phyloP scores from a whole-genome alignment of 148 eudicot species.

The Fagopyrum esculentum region DNA sequence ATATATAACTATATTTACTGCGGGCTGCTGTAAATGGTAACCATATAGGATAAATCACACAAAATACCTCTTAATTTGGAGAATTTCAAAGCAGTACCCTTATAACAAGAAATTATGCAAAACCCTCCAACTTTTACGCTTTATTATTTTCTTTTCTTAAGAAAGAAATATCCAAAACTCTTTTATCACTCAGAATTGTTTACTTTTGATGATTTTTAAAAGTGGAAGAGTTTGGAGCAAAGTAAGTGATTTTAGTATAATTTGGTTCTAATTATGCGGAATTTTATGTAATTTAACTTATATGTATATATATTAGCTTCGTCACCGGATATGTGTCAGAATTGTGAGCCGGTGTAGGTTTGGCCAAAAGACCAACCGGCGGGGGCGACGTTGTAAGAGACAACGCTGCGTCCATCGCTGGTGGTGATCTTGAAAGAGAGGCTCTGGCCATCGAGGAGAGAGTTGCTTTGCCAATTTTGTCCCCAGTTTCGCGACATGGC shows the following conservation, averaged over 20 bases:
- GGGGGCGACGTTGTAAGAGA: conserved; percentile 53
- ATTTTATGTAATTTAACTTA: neutral
- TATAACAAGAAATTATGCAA: too few relatives aligned
- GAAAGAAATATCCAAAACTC: neutral
- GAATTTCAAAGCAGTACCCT: too few relatives aligned
- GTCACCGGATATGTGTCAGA: conserved; percentile 13
- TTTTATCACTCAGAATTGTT: neutral
- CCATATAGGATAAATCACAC: too few relatives aligned
- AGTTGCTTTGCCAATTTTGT: conserved; percentile 75
- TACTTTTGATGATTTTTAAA: neutral
- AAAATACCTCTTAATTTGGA: too few relatives aligned
- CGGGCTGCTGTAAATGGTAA: too few relatives aligned
- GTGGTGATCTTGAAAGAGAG: conserved; percentile 66
- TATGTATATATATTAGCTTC: neutral
- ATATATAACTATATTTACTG: too few relatives aligned
- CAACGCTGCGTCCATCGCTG: conserved; percentile 41
- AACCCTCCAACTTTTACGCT: too few relatives aligned
- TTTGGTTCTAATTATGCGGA: neutral
- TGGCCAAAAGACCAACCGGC: conserved; percentile 59
- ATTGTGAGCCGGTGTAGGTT: conserved; percentile 43
- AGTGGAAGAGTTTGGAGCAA: neutral
- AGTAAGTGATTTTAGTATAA: neutral
- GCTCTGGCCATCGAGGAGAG: conserved; percentile 51
- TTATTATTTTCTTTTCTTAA: too few relatives aligned
- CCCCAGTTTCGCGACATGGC: conserved; percentile 79